phyloP scores from a whole-genome alignment of 257 asterid genomes.

The Osmanthus fragrans region DNA sequence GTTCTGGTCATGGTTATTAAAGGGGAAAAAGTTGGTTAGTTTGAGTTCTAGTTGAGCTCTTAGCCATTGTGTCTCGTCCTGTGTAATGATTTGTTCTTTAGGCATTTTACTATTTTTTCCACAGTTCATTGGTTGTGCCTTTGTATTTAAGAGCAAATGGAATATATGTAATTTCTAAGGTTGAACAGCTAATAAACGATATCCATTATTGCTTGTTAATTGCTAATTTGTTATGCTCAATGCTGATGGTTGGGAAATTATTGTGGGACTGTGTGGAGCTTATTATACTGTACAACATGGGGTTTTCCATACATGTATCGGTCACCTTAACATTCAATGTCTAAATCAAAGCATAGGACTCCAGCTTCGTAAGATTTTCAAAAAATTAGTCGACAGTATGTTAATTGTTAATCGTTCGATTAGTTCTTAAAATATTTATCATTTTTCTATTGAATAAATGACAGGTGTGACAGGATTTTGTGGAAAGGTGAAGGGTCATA shows the following conservation, averaged over 20 bases:
- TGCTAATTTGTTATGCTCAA: neutral
- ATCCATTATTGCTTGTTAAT: neutral
- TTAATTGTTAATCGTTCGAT: no score
- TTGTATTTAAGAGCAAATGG: neutral
- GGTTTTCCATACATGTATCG: neutral
- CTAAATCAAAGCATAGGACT: no score
- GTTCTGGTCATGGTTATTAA: slow-evolving; percentile 1
- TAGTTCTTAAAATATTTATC: no score
- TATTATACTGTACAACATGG: neutral
- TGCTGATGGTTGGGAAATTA: neutral
- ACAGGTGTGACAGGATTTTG: no score
- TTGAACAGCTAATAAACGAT: neutral
- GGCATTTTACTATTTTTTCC: neutral
- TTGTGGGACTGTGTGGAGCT: neutral
- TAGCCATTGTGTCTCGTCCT: neutral
- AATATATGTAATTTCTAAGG: neutral
- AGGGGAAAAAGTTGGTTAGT: neutral
- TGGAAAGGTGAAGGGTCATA: no score
- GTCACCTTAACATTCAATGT: neutral
- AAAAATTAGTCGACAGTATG: no score
- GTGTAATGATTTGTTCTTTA: neutral
- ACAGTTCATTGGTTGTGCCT: neutral
- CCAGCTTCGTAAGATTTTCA: no score
- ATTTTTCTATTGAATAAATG: no score
- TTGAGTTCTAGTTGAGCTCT: neutral